Evolutionary conservation across 495 filamentous ascomycete genomes (phyloP).

Genomic region (Xylaria cubensis): DNA sequence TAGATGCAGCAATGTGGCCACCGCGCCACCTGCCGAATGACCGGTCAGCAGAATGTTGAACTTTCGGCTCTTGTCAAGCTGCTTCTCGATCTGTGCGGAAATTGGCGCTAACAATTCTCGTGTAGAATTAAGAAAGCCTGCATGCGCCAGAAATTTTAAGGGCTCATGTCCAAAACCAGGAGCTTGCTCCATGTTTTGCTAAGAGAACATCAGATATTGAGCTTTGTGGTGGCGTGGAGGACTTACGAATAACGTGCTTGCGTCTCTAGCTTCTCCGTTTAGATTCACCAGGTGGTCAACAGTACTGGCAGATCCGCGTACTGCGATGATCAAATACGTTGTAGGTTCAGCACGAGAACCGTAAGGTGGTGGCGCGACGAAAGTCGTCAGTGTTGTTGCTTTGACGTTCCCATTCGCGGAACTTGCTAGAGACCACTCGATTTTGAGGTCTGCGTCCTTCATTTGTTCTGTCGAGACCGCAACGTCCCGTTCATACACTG

Average conservation of each 20-base stretch:
- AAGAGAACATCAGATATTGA: neutral
- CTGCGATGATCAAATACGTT: neutral
- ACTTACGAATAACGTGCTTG: neutral
- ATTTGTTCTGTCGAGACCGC: neutral
- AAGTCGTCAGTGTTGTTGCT: slow-evolving; percentile 9
- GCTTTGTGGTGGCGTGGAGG: neutral
- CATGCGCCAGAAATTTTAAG: neutral
- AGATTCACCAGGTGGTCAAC: slow-evolving; percentile 1
- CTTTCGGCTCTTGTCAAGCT: neutral
- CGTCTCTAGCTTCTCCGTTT: neutral
- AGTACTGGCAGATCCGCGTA: slow-evolving; percentile 4
- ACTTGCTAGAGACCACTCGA: neutral
- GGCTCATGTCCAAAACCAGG: neutral
- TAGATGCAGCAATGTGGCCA: neutral
- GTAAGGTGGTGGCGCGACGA: neutral
- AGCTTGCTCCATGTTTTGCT: neutral
- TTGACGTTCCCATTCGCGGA: neutral
- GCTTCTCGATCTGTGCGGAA: slow-evolving; percentile 1
- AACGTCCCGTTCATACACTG: neutral
- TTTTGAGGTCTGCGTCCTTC: neutral
- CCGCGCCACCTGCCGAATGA: neutral
- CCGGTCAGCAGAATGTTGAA: neutral
- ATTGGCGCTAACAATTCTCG: neutral
- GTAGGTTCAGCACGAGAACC: neutral
- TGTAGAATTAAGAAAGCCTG: neutral